A percentile compares a stretch with the other conserved stretches of the same genome.
These are phyloP conservation scores for Penicillium hesseltinei DNA, from an alignment of 2,329 filamentous ascomycete genomes.

Conservation along the genomic window DNA sequence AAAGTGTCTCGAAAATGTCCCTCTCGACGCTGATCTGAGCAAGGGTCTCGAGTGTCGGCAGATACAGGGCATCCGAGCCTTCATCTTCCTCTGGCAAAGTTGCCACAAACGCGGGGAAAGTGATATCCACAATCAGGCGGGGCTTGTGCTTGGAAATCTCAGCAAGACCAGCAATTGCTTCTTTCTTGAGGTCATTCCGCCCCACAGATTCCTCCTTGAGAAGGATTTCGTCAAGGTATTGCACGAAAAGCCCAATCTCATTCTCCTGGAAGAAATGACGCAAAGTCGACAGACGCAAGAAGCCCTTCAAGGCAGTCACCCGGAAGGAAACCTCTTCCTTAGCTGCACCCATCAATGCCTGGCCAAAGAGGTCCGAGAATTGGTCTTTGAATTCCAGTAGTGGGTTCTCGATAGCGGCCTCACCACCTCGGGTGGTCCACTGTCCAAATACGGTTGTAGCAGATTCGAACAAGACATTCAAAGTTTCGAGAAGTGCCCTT, in stretches of 20 bases:
- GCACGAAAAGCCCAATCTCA: conserved; percentile 53
- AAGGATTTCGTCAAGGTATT: conserved; percentile 61
- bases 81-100: conserved; percentile 58
- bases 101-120: conserved; percentile 65
- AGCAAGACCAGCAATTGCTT: conserved; percentile 58
- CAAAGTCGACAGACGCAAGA: conserved; percentile 48
- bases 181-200: conserved; percentile 57
- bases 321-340: conserved; percentile 54
- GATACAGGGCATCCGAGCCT: conserved; percentile 48
- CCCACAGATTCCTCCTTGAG: conserved; percentile 58
- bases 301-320: conserved; percentile 47
- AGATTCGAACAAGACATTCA: conserved; percentile 59
- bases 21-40: conserved; percentile 63
- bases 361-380: conserved; percentile 55
- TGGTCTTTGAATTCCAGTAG: conserved; percentile 51
- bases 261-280: conserved; percentile 51
- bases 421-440: conserved; percentile 49
- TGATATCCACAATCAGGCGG: conserved; percentile 61
- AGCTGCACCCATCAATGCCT: conserved; percentile 52
- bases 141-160: conserved; percentile 63
- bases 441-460: conserved; percentile 57
- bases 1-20: conserved; percentile 62
- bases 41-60: conserved; percentile 61
- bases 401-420: conserved; percentile 41
- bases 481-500: conserved; percentile 60